A percentile compares a stretch with the other conserved stretches of the same genome.
These are phyloP conservation scores for Epichloe glyceriae DNA, from an alignment of 2,329 filamentous ascomycete species.

Conservation along the genomic window DNA sequence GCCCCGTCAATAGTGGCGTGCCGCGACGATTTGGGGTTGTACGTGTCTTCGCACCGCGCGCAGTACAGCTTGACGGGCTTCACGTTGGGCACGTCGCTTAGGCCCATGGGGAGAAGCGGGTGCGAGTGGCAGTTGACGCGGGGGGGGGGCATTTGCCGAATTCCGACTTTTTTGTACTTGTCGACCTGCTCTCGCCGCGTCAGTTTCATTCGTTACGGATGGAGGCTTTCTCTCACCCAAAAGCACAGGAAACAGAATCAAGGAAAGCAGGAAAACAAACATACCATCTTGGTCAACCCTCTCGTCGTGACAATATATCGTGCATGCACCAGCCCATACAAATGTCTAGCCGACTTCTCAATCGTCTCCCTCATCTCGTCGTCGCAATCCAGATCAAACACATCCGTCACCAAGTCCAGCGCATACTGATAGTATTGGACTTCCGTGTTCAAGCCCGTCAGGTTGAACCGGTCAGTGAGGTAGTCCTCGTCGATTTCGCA, in stretches of 20 bases:
- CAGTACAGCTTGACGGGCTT: constrained; percentile 97
- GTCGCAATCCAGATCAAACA: constrained; percentile 97
- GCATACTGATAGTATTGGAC: constrained; percentile 99
- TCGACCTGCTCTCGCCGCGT: constrained; percentile 54
- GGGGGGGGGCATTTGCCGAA: constrained; percentile 94
- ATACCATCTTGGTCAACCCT: constrained; percentile 90
- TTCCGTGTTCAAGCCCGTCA: constrained; percentile 92
- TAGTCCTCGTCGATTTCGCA: constrained; percentile 99
- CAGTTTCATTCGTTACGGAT: background rate
- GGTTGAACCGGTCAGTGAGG: constrained; percentile 92
- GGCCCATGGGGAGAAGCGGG: constrained; percentile 86
- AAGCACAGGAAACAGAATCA: background rate
- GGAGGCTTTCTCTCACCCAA: background rate
- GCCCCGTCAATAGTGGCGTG: constrained; percentile 93
- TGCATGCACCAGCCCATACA: constrained; percentile 93
- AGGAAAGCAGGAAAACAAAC: constrained; percentile 11
- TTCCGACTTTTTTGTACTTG: constrained; percentile 96
- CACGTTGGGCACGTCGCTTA: constrained; percentile 74
- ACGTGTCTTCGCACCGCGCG: constrained; percentile 91
- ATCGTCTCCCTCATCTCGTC: constrained; percentile 98
- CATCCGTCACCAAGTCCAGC: constrained; percentile 90
- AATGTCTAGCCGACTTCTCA: constrained; percentile 88
- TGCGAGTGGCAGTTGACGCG: constrained; percentile 91
- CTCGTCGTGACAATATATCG: constrained; percentile 94
- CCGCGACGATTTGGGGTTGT: constrained; percentile 95